These are phyloP conservation scores for Hypsizygus marmoreus DNA, from an alignment of 768 basidiomycete genomes.

Conservation along the genomic window DNA sequence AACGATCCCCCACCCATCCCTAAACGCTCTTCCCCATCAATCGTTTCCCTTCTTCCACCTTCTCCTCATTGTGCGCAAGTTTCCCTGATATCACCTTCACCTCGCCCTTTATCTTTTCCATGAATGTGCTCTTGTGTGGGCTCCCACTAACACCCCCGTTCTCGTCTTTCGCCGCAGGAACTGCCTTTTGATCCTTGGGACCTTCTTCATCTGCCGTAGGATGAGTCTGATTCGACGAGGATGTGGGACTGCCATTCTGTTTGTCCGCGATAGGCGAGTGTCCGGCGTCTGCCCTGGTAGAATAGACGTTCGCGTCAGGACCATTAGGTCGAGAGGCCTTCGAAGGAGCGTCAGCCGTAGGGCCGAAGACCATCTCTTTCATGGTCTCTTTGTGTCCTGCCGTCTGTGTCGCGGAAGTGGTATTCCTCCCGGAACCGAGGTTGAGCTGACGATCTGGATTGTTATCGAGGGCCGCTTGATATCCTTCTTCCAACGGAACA, in stretches of 20 bases:
- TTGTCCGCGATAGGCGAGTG: constrained; percentile 5
- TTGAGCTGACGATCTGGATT: constrained; percentile 17
- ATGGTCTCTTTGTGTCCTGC: not conserved
- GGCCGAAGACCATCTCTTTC: not conserved
- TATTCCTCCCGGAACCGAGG: not conserved
- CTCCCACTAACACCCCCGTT: no score
- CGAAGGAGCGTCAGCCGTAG: not conserved
- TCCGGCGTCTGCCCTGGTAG: constrained; percentile 1
- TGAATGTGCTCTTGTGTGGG: constrained; percentile 27
- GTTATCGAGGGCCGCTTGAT: constrained; percentile 20
- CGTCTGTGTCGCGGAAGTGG: not conserved
- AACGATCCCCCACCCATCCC: not conserved
- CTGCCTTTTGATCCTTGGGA: constrained; percentile 8
- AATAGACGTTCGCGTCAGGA: not conserved
- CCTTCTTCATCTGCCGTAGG: no score
- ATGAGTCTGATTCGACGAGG: no score
- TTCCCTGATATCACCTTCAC: constrained; percentile 41
- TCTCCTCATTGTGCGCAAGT: constrained; percentile 34
- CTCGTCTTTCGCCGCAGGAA: no score
- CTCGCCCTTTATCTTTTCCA: constrained; percentile 42
- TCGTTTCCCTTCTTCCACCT: constrained; percentile 37
- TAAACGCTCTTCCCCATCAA: constrained; percentile 29
- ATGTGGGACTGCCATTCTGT: not conserved
- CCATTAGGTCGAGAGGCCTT: not conserved
- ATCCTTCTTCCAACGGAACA: constrained; percentile 16